Conservation (phyloP, 176 grass and related monocot species). For the Aechmea fasciata region DNA sequence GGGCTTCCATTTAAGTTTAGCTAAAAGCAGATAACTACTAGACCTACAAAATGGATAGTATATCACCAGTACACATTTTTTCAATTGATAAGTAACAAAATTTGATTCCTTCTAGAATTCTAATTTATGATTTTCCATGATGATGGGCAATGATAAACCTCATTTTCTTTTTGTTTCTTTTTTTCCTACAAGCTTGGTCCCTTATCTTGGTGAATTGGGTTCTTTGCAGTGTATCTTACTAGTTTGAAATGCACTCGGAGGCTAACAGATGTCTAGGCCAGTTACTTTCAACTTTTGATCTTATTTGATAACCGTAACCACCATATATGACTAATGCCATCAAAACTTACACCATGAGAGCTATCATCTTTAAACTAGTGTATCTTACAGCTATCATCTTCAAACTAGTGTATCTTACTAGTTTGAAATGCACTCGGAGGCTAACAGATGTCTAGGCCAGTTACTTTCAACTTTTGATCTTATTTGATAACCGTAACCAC, state of each 20-base stretch:
- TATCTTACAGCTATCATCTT: too few relatives aligned
- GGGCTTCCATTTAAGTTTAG: not conserved
- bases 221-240: not conserved
- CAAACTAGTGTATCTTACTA: too few relatives aligned
- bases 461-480: not conserved
- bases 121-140: not conserved
- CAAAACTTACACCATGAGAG: not conserved
- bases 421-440: not conserved
- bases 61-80: not conserved
- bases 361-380: slow-evolving; percentile 8
- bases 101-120: not conserved
- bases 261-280: not conserved
- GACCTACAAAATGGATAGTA: not conserved
- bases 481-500: not conserved
- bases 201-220: not conserved
- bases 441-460: not conserved
- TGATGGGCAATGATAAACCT: not conserved
- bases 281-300: not conserved
- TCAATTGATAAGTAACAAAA: not conserved
- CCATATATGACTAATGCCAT: not conserved
- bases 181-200: not conserved
- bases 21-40: not conserved
- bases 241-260: not conserved
- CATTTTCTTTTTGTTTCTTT: not conserved
- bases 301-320: not conserved